Evolutionary conservation across 1,284 basidiomycete genomes (phyloP), one percentile per base, ranked within the genome.

Genomic region (Cutaneotrichosporon cyanovorans): DNA sequence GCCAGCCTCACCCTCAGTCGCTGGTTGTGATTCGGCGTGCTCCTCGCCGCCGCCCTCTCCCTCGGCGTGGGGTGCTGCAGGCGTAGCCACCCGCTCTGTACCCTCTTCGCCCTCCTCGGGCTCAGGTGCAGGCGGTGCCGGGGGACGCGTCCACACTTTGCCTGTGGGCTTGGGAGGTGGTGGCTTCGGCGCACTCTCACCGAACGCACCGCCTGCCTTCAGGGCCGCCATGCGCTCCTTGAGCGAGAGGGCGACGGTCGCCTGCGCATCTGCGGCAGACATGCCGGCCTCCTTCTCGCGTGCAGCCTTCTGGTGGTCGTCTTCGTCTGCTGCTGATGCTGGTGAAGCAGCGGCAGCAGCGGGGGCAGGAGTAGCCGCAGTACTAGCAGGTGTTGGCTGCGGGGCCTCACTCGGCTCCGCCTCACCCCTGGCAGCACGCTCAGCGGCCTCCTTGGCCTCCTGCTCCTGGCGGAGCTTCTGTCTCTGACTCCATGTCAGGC

Each of bases 191-290:
- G 56, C 73, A 11, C 51, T 45, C 0, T 73, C 53, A 18, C 85
- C 85, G 62, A 90, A 90, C 10, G 76, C 85, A 18, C 83, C 83
- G 3, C 63, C 63, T 5, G 84, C 85, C 62, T 88, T 83, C 30
- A 93, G 74, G 3, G 88, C 87, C 21, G 88, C 88, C 87, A 95
- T 93, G 36, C 90, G 81, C 56, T 92, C 90, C 72, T 83, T 89
- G 55, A 95, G 72, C 51, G 84, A 86, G 40, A 63, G 61, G 37
- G 76, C 76, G 63, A 89, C 87, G 58, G 83, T 83, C 60, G 82
- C 82, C 66, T 84, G 81, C 25, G 87, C 88, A 73, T 92, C 89
- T 18, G 79, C 79, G 6, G 85, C 85, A 20, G 83, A 86, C 83
- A 91, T 85, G 14, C 59, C 58, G 22, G 63, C 62, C 21, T 40